Conservation (phyloP, 805 yeast genomes). For the Sugiyamaella floridensis region DNA sequence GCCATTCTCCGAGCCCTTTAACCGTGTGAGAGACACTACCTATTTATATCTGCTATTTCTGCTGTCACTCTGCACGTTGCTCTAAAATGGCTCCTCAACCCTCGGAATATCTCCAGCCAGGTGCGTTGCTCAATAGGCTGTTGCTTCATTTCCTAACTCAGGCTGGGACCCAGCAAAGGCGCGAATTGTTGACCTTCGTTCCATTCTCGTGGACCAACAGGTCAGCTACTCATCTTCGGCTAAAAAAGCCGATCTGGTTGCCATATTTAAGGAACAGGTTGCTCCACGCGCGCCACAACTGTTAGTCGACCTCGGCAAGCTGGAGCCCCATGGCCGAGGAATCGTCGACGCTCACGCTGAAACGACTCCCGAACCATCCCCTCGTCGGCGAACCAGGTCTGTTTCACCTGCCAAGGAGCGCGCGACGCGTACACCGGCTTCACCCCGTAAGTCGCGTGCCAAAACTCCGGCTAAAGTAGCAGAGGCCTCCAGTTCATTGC, state of each 20-base stretch:
- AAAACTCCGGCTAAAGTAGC: background rate
- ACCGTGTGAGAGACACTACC: too few species aligned
- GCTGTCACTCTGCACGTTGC: background rate
- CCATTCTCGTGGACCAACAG: slow-evolving; percentile 55
- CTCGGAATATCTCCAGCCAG: slow-evolving; percentile 12
- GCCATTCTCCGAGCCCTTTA: too few species aligned
- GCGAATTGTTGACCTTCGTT: slow-evolving; percentile 64
- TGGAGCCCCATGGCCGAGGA: slow-evolving; percentile 32
- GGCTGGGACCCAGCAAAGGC: slow-evolving; percentile 64
- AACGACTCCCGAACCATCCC: background rate
- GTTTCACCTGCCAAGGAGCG: slow-evolving; percentile 16
- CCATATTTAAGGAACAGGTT: slow-evolving; percentile 51
- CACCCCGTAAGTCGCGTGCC: slow-evolving; percentile 3
- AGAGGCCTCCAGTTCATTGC: background rate
- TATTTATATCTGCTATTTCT: too few species aligned
- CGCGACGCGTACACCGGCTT: slow-evolving; percentile 1
- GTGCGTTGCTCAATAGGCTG: slow-evolving; percentile 1
- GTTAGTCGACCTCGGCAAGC: slow-evolving; percentile 29
- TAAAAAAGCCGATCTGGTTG: slow-evolving; percentile 59
- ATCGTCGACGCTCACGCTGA: slow-evolving; percentile 35
- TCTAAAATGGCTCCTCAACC: background rate
- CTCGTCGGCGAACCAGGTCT: slow-evolving; percentile 15
- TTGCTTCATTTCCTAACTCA: slow-evolving; percentile 4
- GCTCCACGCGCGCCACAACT: slow-evolving; percentile 42
- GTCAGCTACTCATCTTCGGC: slow-evolving; percentile 56